Evolutionary conservation across 306 rosid species (phyloP).

Genomic region (Rubus parviflorus): DNA sequence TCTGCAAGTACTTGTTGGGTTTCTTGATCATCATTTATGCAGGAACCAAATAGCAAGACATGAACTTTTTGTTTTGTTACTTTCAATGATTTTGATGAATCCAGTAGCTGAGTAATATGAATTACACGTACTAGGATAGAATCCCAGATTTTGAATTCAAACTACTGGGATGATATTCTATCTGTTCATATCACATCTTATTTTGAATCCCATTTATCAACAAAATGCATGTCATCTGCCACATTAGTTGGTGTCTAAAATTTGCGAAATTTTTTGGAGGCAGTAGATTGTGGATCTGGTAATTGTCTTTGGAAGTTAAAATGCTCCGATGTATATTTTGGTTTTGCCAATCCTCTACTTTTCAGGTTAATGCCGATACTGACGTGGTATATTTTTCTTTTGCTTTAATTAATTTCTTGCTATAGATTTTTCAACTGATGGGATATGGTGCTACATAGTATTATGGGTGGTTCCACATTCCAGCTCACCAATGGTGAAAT

Average conservation of each 20-base stretch:
- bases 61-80: not conserved
- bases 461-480: conserved; percentile 63
- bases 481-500: conserved; percentile 36
- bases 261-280: not conserved
- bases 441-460: conserved; percentile 79
- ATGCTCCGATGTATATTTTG: not conserved
- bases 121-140: not conserved
- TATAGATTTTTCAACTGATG: conserved; percentile 70
- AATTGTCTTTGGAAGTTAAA: not conserved
- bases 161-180: not conserved
- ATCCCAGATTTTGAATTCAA: not conserved
- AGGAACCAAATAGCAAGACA: not conserved
- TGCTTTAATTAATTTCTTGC: conserved; percentile 4
- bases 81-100: not conserved
- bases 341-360: not conserved
- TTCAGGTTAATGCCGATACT: not conserved
- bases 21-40: not conserved
- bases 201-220: not conserved
- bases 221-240: not conserved
- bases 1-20: not conserved
- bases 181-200: not conserved
- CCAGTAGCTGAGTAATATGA: not conserved
- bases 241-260: not conserved
- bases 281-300: not conserved
- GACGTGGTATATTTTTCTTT: conserved; percentile 1